phyloP scores from a whole-genome alignment of 2,329 filamentous ascomycete species.

The Aspergillus proliferans region DNA sequence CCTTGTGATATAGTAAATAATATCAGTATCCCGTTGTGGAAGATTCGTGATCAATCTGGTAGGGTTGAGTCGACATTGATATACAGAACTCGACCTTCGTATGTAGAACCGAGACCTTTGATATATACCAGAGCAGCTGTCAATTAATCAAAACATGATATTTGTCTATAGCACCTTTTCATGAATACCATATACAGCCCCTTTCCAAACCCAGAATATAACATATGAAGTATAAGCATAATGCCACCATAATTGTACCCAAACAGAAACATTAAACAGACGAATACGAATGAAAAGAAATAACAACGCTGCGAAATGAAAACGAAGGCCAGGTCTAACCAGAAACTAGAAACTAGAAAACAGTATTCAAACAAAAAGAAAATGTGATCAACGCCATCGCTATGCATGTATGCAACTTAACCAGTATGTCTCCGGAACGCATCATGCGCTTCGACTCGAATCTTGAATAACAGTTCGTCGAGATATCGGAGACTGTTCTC shows the following conservation, averaged over 20 bases:
- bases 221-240: neutral
- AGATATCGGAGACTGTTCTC: conserved; percentile 62
- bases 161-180: neutral
- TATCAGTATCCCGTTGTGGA: too few relatives aligned
- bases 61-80: neutral
- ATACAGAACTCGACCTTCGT: too few relatives aligned
- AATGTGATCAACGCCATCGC: neutral
- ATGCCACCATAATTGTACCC: neutral
- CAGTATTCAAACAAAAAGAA: neutral
- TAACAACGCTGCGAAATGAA: neutral
- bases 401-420: conserved; percentile 9
- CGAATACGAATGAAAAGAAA: neutral
- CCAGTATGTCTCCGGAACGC: conserved; percentile 52
- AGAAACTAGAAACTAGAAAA: neutral
- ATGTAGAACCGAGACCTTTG: too few relatives aligned
- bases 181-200: neutral
- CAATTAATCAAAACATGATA: neutral
- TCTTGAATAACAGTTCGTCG: conserved; percentile 73
- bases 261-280: neutral
- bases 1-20: too few relatives aligned
- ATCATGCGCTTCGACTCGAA: conserved; percentile 66
- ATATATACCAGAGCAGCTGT: too few relatives aligned
- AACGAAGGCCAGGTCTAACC: neutral
- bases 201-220: neutral
- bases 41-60: neutral